Percentiles rank a stretch among this genome's conserved stretches.
Conservation (phyloP, 164 flowering plant species). For the Aristolochia fimbriata region DNA sequence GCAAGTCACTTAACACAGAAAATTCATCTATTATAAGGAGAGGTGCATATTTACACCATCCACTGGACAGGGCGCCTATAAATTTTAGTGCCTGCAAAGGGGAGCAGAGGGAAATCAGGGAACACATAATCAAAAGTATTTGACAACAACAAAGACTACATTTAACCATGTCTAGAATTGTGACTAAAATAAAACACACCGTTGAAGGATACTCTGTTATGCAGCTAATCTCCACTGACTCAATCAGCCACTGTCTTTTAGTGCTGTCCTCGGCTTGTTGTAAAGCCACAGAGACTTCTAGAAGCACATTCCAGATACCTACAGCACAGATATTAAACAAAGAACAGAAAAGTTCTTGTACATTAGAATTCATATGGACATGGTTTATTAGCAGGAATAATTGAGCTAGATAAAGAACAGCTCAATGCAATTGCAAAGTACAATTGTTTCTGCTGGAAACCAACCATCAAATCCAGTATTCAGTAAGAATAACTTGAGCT, state of each 20-base stretch:
- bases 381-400: too few relatives aligned
- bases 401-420: too few relatives aligned
- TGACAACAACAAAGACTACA: background rate
- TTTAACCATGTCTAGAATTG: background rate
- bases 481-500: slow-evolving; percentile 39
- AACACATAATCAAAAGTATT: background rate
- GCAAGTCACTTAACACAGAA: slow-evolving; percentile 61
- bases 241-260: slow-evolving; percentile 76
- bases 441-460: slow-evolving; percentile 13
- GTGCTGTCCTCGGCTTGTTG: slow-evolving; percentile 49
- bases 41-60: slow-evolving; percentile 75
- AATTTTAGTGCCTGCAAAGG: slow-evolving; percentile 63
- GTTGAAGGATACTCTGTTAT: slow-evolving; percentile 68
- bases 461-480: slow-evolving; percentile 51
- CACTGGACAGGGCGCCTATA: slow-evolving; percentile 61
- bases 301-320: slow-evolving; percentile 69
- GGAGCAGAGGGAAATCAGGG: background rate
- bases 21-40: slow-evolving; percentile 43
- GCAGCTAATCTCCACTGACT: slow-evolving; percentile 70
- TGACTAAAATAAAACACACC: slow-evolving; percentile 28
- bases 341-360: too few relatives aligned
- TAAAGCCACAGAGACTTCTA: slow-evolving; percentile 64
- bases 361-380: too few relatives aligned
- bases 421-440: too few relatives aligned
- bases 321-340: background rate